These are phyloP conservation scores for Pseudoneurospora amorphoporcata DNA, from an alignment of 495 filamentous ascomycete species.

Conservation along the genomic window DNA sequence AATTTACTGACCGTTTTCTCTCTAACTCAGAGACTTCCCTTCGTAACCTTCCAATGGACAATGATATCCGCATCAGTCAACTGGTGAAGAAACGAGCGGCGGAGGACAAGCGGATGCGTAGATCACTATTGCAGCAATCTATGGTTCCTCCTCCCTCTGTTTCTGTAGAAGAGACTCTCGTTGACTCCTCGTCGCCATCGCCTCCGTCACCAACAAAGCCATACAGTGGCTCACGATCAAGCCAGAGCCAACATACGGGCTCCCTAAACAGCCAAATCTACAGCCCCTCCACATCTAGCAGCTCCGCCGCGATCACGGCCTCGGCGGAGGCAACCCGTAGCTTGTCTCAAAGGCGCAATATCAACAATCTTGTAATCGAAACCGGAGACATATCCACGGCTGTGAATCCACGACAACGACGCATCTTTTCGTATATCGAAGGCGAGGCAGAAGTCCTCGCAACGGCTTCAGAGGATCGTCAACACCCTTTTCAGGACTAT, in stretches of 20 bases:
- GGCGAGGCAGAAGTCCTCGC: background rate
- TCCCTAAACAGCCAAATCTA: background rate
- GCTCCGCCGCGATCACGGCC: background rate
- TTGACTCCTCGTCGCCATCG: background rate
- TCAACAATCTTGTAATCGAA: background rate
- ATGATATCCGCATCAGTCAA: conserved; percentile 12
- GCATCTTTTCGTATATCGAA: background rate
- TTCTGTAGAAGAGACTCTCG: background rate
- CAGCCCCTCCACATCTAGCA: background rate
- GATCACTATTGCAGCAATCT: background rate
- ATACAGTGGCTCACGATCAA: background rate
- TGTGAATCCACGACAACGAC: background rate
- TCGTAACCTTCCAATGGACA: background rate
- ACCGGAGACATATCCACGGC: background rate
- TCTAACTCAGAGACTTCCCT: background rate
- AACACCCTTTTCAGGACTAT: background rate
- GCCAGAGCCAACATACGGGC: background rate
- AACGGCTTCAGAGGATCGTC: background rate
- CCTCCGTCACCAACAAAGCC: background rate
- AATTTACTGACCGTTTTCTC: background rate
- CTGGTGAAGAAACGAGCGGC: conserved; percentile 9
- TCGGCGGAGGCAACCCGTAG: background rate
- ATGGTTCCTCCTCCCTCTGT: background rate
- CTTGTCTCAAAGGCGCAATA: background rate
- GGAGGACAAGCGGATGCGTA: conserved; percentile 1